These are phyloP conservation scores for Clonostachys rosea DNA, from an alignment of 2,329 filamentous ascomycete genomes.

Conservation along the genomic window DNA sequence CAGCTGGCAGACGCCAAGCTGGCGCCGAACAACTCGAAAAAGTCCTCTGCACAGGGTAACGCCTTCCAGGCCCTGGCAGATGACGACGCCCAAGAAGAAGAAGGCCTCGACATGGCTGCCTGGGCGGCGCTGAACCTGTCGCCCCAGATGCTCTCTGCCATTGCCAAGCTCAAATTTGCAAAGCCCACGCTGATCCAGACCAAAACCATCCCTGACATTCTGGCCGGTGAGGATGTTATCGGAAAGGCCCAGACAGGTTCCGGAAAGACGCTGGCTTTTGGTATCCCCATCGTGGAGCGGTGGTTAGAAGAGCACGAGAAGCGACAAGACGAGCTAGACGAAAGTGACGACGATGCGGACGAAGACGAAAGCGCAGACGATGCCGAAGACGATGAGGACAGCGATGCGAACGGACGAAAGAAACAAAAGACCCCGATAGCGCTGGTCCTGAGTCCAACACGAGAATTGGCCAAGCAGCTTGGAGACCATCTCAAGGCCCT, in stretches of 20 bases:
- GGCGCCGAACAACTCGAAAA: constrained; percentile 25
- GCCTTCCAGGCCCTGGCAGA: constrained; percentile 50
- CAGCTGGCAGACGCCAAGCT: constrained; percentile 18
- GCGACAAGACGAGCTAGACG: constrained; percentile 19
- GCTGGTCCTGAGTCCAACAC: constrained; percentile 82
- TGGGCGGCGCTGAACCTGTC: constrained; percentile 77
- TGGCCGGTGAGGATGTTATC: constrained; percentile 83
- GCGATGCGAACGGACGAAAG: constrained; percentile 14
- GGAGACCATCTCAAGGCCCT: constrained; percentile 75
- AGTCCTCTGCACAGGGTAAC: constrained; percentile 35
- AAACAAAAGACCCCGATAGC: constrained; percentile 55
- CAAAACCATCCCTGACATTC: constrained; percentile 74
- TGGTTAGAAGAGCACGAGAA: constrained; percentile 55
- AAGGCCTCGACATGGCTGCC: constrained; percentile 64
- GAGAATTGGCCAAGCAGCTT: constrained; percentile 91
- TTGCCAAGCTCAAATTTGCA: constrained; percentile 75
- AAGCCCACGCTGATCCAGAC: constrained; percentile 80
- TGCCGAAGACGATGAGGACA: constrained; percentile 26
- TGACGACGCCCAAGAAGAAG: constrained; percentile 48
- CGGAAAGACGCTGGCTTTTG: constrained; percentile 93
- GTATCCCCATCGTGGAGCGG: constrained; percentile 84
- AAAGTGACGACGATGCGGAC: constrained; percentile 3
- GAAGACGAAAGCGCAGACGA: background rate
- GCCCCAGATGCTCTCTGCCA: constrained; percentile 62
- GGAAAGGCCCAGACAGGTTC: constrained; percentile 96